These are phyloP conservation scores for Biscutella laevigata DNA, from an alignment of 441 rosid species.

Conservation along the genomic window DNA sequence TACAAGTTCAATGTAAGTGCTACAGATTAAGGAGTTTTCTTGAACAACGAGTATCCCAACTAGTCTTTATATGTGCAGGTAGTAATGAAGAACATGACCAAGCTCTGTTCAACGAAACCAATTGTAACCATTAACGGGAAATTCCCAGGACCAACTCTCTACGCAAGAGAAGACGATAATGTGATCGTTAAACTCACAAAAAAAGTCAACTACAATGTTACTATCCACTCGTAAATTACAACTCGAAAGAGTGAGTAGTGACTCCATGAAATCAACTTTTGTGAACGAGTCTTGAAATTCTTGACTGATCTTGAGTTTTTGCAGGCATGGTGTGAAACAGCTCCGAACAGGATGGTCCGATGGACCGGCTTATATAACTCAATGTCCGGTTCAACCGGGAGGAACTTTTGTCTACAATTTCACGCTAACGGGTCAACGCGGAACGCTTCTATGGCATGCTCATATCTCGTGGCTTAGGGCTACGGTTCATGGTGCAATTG, in stretches of 20 bases:
- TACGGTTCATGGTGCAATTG: constrained; percentile 44
- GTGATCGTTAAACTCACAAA: constrained; percentile 39
- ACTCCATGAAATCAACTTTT: not conserved
- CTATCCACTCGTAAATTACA: constrained; percentile 44
- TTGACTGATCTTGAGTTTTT: not conserved
- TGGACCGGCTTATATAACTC: constrained; percentile 46
- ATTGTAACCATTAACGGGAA: constrained; percentile 37
- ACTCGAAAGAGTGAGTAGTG: not conserved
- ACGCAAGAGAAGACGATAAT: constrained; percentile 45
- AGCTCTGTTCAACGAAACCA: constrained; percentile 40
- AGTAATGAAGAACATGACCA: constrained; percentile 34
- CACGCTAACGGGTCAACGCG: constrained; percentile 47
- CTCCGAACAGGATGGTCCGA: constrained; percentile 43
- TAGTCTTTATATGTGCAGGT: too few species aligned
- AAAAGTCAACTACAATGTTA: constrained; percentile 38
- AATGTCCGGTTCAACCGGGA: constrained; percentile 50
- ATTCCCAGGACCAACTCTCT: constrained; percentile 47
- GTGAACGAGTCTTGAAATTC: not conserved
- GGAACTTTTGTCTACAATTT: constrained; percentile 39
- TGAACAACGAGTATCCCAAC: not conserved
- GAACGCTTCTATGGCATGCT: constrained; percentile 56
- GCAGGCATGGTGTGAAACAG: constrained; percentile 50
- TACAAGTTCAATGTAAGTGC: constrained; percentile 57
- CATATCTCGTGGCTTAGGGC: constrained; percentile 51
- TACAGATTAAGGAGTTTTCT: not conserved